Conservation (phyloP, 257 asterid genomes). For the Penstemon davidsonii region DNA sequence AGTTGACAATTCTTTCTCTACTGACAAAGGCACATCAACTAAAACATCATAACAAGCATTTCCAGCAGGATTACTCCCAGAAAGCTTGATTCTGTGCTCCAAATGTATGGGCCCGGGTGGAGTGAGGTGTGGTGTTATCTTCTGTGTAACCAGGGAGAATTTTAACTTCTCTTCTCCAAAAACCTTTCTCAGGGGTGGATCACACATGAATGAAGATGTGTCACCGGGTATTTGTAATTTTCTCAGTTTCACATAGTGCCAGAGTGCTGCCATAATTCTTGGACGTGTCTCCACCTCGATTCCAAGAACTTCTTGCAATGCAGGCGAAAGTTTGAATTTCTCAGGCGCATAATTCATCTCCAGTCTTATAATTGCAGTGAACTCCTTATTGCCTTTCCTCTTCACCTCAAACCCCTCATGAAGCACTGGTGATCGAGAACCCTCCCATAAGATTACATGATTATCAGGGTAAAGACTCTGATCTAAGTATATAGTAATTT, state of each 20-base stretch:
- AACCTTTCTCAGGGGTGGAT: constrained; percentile 67
- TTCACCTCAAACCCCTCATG: constrained; percentile 90
- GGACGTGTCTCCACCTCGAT: constrained; percentile 82
- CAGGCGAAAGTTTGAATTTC: constrained; percentile 69
- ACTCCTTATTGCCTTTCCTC: constrained; percentile 88
- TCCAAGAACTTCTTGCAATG: constrained; percentile 79
- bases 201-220: constrained; percentile 70
- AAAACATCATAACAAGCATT: constrained; percentile 75
- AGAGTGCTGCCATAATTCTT: constrained; percentile 65
- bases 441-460: constrained; percentile 87
- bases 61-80: constrained; percentile 73
- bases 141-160: constrained; percentile 67
- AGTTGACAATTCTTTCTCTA: constrained; percentile 51
- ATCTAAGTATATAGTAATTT: constrained; percentile 83
- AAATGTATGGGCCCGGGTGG: constrained; percentile 83
- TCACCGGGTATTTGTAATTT: constrained; percentile 74
- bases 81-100: constrained; percentile 82
- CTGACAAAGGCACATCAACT: constrained; percentile 66
- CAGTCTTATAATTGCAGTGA: constrained; percentile 76
- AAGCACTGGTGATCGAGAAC: constrained; percentile 65
- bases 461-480: constrained; percentile 77
- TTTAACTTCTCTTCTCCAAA: constrained; percentile 90
- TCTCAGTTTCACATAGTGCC: constrained; percentile 70
- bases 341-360: constrained; percentile 84
- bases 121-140: constrained; percentile 64